A percentile compares a stretch with the other conserved stretches of the same genome.
phyloP scores from a whole-genome alignment of 495 filamentous ascomycete genomes.

The Sporormia fimetaria region DNA sequence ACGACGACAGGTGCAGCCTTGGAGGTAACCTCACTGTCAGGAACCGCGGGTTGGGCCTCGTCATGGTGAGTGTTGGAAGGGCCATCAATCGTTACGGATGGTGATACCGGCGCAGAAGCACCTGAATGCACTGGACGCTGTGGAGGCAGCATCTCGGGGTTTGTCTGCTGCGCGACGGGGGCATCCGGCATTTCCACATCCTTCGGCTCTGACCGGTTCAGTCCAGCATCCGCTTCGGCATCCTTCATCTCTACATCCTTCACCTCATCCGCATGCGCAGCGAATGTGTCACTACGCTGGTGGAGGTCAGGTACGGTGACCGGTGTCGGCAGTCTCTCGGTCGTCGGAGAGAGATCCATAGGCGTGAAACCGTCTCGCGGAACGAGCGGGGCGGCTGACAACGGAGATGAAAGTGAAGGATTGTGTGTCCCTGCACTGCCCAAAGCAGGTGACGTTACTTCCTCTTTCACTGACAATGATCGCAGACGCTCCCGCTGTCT shows the following conservation, averaged over 20 bases:
- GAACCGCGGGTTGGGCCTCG: no score
- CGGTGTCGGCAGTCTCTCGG: slow-evolving; percentile 3
- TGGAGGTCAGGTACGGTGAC: no score
- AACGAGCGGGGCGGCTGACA: not conserved
- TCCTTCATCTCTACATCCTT: slow-evolving; percentile 30
- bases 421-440: slow-evolving; percentile 15
- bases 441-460: slow-evolving; percentile 19
- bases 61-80: no score
- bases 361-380: not conserved
- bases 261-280: no score
- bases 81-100: slow-evolving; percentile 5
- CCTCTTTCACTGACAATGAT: slow-evolving; percentile 19
- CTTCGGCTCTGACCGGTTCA: slow-evolving; percentile 3
- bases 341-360: slow-evolving; percentile 5
- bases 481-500: slow-evolving; percentile 16
- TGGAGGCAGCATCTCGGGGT: slow-evolving; percentile 1
- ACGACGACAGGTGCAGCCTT: no score
- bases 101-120: slow-evolving; percentile 25
- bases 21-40: no score
- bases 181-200: slow-evolving; percentile 14
- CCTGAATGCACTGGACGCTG: slow-evolving; percentile 25
- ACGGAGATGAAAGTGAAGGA: slow-evolving; percentile 10
- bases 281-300: no score
- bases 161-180: no score
- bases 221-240: slow-evolving; percentile 4